phyloP scores from a whole-genome alignment of 1,284 basidiomycete genomes.

The Wolfiporia cocos region DNA sequence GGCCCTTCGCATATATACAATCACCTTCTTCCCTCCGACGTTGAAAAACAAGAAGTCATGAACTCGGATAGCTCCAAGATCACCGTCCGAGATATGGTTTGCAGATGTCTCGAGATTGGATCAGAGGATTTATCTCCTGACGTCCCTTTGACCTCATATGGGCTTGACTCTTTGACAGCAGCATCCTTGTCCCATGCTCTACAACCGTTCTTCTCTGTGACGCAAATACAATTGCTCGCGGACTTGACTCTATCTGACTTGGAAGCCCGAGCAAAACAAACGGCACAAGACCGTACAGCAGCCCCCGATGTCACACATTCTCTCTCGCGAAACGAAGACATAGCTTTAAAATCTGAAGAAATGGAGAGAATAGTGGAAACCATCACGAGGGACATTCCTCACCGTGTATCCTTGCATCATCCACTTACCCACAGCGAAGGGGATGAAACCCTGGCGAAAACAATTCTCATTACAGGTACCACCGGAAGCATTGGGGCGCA shows the following conservation, averaged over 20 bases:
- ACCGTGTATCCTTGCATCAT: neutral
- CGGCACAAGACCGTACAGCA: too few species aligned
- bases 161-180: slow-evolving; percentile 35
- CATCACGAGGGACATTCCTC: neutral
- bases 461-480: slow-evolving; percentile 7
- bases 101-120: slow-evolving; percentile 24
- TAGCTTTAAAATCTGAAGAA: slow-evolving; percentile 2
- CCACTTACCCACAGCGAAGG: too few species aligned
- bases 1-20: slow-evolving; percentile 21
- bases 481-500: slow-evolving; percentile 8
- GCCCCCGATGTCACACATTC: too few species aligned
- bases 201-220: slow-evolving; percentile 23
- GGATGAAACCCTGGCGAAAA: too few species aligned
- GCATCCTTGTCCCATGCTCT: slow-evolving; percentile 29
- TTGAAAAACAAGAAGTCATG: neutral
- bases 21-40: slow-evolving; percentile 15
- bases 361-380: slow-evolving; percentile 3
- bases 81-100: slow-evolving; percentile 12
- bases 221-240: slow-evolving; percentile 33
- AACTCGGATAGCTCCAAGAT: neutral
- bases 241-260: slow-evolving; percentile 21
- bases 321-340: too few species aligned
- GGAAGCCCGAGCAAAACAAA: too few species aligned
- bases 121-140: slow-evolving; percentile 28
- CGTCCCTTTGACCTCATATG: slow-evolving; percentile 35